phyloP scores from a whole-genome alignment of 371 early-diverging fungal genomes.

The Mucor irregularis region DNA sequence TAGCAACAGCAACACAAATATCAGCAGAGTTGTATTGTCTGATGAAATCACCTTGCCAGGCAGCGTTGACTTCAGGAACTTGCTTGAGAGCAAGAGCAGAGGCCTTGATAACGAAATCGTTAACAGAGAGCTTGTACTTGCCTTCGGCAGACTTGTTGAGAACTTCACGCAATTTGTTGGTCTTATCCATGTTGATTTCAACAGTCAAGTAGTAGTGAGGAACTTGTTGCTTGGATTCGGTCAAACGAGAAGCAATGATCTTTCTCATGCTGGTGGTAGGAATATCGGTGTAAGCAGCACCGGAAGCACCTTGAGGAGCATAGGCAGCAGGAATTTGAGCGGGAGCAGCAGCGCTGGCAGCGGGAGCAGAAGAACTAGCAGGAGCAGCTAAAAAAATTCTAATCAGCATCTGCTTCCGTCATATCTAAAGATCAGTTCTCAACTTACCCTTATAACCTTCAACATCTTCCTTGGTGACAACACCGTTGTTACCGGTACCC shows the following conservation, averaged over 20 bases:
- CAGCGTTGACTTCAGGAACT: conserved; percentile 95
- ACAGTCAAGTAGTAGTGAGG: conserved; percentile 97
- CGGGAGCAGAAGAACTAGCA: conserved; percentile 35
- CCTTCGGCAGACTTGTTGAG: conserved; percentile 87
- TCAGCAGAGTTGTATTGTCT: conserved; percentile 92
- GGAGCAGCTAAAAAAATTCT: conserved; percentile 1
- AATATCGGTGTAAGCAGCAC: conserved; percentile 75
- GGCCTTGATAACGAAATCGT: conserved; percentile 98
- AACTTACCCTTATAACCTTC: conserved; percentile 62
- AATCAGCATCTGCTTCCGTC: background rate
- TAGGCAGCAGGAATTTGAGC: conserved; percentile 47
- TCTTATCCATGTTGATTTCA: conserved; percentile 88
- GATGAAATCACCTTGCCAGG: conserved; percentile 94
- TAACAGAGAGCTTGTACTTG: conserved; percentile 95
- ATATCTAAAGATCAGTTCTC: background rate
- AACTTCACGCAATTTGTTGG: conserved; percentile 82
- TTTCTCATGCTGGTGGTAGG: conserved; percentile 93
- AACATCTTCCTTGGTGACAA: conserved; percentile 92
- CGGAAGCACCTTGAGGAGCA: conserved; percentile 54
- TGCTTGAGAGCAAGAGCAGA: conserved; percentile 87
- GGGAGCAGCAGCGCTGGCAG: conserved; percentile 37
- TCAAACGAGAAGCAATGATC: conserved; percentile 82
- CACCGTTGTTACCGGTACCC: conserved; percentile 91
- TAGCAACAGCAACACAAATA: conserved; percentile 95
- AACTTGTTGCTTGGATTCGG: conserved; percentile 85